A percentile compares a stretch with the other conserved stretches of the same genome.
phyloP scores from a whole-genome alignment of 805 yeast genomes.

The Teunomyces gatunensis region DNA sequence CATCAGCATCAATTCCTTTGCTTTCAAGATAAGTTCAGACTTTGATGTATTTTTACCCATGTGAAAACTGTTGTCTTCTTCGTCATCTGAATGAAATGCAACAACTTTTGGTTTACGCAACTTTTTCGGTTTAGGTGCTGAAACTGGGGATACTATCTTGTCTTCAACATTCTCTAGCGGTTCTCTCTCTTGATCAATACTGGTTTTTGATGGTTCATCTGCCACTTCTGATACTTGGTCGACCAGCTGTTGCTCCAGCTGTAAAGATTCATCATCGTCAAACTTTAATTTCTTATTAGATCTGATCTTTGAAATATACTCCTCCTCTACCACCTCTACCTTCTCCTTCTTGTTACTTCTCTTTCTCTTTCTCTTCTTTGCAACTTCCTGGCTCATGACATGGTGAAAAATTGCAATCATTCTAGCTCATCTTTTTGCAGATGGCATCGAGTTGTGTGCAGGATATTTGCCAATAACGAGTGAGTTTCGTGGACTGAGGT shows the following conservation, averaged over 20 bases:
- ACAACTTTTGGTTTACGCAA: slow-evolving; percentile 4
- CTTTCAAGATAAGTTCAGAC: slow-evolving; percentile 37
- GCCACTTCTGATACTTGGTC: background rate
- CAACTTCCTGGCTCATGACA: slow-evolving; percentile 2
- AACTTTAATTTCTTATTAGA: slow-evolving; percentile 15
- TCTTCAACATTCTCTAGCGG: background rate
- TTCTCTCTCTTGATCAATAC: background rate
- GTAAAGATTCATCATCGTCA: slow-evolving; percentile 8
- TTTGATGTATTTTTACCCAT: slow-evolving; percentile 6
- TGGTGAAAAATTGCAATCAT: background rate
- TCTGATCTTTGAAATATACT: slow-evolving; percentile 11
- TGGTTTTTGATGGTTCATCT: background rate
- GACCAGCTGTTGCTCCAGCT: background rate
- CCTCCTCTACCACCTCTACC: slow-evolving; percentile 7
- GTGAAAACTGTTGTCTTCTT: slow-evolving; percentile 12
- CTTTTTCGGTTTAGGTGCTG: background rate
- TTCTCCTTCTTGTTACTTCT: slow-evolving; percentile 23
- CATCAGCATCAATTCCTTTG: slow-evolving; percentile 44
- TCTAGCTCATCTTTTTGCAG: background rate
- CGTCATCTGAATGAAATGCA: slow-evolving; percentile 11
- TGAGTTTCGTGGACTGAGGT: no score
- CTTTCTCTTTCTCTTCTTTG: slow-evolving; percentile 29
- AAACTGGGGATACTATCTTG: background rate
- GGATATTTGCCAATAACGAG: background rate
- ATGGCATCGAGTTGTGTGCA: background rate